Conservation (phyloP, 805 yeast species). For the Suhomyces prunicola region DNA sequence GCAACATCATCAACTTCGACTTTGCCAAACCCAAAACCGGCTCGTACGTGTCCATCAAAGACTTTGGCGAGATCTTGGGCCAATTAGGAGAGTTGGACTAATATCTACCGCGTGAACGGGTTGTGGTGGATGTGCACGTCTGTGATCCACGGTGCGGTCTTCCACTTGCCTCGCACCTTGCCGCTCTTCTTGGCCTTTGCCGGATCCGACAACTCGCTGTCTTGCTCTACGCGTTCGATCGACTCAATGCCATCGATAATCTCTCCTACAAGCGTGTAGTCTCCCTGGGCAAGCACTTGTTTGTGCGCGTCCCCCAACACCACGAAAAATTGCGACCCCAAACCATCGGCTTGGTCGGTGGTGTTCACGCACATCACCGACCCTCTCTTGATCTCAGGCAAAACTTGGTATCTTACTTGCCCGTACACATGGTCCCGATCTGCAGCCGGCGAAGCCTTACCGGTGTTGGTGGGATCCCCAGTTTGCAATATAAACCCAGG, state of each 20-base stretch:
- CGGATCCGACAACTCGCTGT: constrained; percentile 6
- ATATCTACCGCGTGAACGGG: constrained; percentile 8
- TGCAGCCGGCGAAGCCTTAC: constrained; percentile 12
- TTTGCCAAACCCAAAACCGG: constrained; percentile 23
- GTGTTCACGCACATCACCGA: constrained; percentile 12
- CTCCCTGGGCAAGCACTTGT: constrained; percentile 6
- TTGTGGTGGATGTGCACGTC: constrained; percentile 13
- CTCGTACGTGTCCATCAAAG: constrained; percentile 31
- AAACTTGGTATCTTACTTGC: neutral
- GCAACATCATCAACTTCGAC: constrained; percentile 28
- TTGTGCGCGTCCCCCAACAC: constrained; percentile 11
- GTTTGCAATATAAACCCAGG: constrained; percentile 19
- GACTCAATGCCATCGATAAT: constrained; percentile 17
- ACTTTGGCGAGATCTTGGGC: constrained; percentile 42
- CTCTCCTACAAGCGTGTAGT: constrained; percentile 15
- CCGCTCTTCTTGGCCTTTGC: constrained; percentile 13
- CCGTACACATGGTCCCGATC: constrained; percentile 2
- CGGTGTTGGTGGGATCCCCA: constrained; percentile 19
- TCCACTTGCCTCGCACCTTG: constrained; percentile 17
- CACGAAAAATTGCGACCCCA: constrained; percentile 22
- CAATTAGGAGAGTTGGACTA: constrained; percentile 36
- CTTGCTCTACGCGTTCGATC: constrained; percentile 12
- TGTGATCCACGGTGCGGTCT: constrained; percentile 12
- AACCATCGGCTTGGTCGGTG: neutral
- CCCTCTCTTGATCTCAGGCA: constrained; percentile 11